These are phyloP conservation scores for Quercus robur DNA, from an alignment of 306 rosid species.

Conservation along the genomic window DNA sequence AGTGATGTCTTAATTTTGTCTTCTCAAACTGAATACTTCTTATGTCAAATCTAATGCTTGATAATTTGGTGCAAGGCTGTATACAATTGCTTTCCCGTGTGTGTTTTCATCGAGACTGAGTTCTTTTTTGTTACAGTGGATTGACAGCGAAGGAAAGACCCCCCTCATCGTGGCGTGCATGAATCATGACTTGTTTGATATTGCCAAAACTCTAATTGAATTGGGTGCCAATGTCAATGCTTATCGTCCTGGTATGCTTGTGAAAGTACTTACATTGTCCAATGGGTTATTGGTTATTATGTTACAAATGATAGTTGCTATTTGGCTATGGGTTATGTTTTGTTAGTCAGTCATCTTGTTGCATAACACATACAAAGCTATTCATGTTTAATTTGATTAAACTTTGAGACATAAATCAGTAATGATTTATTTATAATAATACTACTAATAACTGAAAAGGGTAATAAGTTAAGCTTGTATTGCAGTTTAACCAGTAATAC, in stretches of 20 bases:
- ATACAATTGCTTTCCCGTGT: not conserved
- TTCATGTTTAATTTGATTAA: not conserved
- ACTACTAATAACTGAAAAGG: not conserved
- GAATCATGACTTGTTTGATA: slow-evolving; percentile 4
- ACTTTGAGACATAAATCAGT: not conserved
- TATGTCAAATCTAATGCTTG: not conserved
- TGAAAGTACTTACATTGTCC: not conserved
- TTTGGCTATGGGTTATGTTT: not conserved
- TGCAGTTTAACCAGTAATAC: not conserved
- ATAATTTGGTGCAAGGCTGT: not conserved
- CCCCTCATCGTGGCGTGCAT: slow-evolving; percentile 22
- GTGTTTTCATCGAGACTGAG: not conserved
- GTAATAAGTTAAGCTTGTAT: not conserved
- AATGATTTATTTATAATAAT: not conserved
- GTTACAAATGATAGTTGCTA: not conserved
- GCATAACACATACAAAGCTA: not conserved
- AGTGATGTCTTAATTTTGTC: not conserved
- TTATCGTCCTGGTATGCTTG: slow-evolving; percentile 17
- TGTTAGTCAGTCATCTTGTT: not conserved
- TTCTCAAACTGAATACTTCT: not conserved
- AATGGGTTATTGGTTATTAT: not conserved
- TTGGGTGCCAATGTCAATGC: slow-evolving; percentile 25
- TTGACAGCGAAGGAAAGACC: slow-evolving; percentile 17
- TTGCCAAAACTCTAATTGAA: slow-evolving; percentile 20
- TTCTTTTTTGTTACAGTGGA: slow-evolving; percentile 7